Conservation (phyloP, 2,329 filamentous ascomycete species). For the Hymenoscyphus repandus region DNA sequence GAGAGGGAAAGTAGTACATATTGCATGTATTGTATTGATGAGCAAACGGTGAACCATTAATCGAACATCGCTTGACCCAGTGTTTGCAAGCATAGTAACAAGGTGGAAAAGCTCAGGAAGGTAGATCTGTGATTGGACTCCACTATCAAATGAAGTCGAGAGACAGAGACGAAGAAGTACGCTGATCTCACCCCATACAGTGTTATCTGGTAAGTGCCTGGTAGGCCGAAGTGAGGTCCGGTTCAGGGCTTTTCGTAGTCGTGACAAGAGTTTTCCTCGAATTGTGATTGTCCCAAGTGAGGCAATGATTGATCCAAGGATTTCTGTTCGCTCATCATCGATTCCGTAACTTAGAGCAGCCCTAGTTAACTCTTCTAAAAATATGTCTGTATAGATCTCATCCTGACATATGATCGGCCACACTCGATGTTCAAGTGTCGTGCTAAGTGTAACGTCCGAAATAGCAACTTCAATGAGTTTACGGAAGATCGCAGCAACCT, state of each 20-base stretch:
- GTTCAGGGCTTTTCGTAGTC: slow-evolving; percentile 62
- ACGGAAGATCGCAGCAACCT: slow-evolving; percentile 56
- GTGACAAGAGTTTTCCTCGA: slow-evolving; percentile 59
- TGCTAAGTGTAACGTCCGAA: slow-evolving; percentile 52
- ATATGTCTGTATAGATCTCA: slow-evolving; percentile 60
- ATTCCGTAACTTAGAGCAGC: slow-evolving; percentile 53
- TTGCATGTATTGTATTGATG: slow-evolving; percentile 62
- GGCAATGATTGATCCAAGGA: slow-evolving; percentile 56
- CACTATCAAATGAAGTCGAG: slow-evolving; percentile 62
- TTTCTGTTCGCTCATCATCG: slow-evolving; percentile 54
- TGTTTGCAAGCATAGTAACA: slow-evolving; percentile 66
- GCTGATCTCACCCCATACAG: slow-evolving; percentile 65
- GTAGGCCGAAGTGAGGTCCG: slow-evolving; percentile 63
- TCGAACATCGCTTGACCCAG: slow-evolving; percentile 51
- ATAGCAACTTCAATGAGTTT: slow-evolving; percentile 63
- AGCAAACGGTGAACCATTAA: slow-evolving; percentile 57
- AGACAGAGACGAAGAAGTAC: slow-evolving; percentile 62
- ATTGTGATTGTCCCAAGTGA: slow-evolving; percentile 61
- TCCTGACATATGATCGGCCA: slow-evolving; percentile 62
- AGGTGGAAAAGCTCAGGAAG: slow-evolving; percentile 66
- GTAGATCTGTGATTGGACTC: slow-evolving; percentile 62
- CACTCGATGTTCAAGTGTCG: slow-evolving; percentile 58
- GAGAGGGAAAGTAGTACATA: slow-evolving; percentile 59
- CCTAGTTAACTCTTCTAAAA: slow-evolving; percentile 63
- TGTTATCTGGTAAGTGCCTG: slow-evolving; percentile 58